phyloP scores from a whole-genome alignment of 208 protist species.

The Tritrichomonas musculus region DNA sequence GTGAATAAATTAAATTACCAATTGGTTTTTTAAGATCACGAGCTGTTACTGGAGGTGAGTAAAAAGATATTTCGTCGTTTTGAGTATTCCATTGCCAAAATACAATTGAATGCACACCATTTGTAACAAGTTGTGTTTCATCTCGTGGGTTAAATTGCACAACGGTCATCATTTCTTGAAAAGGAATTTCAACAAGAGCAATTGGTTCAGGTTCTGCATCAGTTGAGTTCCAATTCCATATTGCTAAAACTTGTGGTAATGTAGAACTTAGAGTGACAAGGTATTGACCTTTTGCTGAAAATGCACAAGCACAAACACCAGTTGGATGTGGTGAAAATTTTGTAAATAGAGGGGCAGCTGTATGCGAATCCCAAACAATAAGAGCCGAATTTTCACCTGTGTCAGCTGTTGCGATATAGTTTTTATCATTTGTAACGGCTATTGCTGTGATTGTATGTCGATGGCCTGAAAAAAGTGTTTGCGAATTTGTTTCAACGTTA shows the following conservation, averaged over 20 bases:
- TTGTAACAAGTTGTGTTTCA: conserved; percentile 27
- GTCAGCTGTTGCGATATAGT: conserved; percentile 20
- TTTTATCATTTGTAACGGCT: background rate
- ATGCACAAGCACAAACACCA: conserved; percentile 8
- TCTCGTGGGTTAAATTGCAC: conserved; percentile 31
- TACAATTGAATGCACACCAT: background rate
- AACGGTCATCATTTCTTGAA: background rate
- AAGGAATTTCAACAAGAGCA: conserved; percentile 22
- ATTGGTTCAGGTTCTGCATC: background rate
- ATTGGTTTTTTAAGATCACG: conserved; percentile 19
- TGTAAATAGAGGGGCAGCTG: background rate
- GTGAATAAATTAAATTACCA: background rate
- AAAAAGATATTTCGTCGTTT: background rate
- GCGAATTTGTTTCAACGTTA: background rate
- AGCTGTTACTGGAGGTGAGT: background rate
- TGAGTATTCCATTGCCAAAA: conserved; percentile 21
- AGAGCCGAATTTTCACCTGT: background rate
- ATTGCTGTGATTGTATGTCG: conserved; percentile 25
- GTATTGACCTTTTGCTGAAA: background rate
- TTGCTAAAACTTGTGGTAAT: background rate
- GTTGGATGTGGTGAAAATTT: background rate
- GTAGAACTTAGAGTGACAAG: background rate
- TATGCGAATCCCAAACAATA: conserved; percentile 30
- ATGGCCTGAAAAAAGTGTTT: background rate
- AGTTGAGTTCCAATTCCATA: background rate